These are phyloP conservation scores for Calonectria pauciramosa DNA, from an alignment of 2,329 filamentous ascomycete species.

Conservation along the genomic window DNA sequence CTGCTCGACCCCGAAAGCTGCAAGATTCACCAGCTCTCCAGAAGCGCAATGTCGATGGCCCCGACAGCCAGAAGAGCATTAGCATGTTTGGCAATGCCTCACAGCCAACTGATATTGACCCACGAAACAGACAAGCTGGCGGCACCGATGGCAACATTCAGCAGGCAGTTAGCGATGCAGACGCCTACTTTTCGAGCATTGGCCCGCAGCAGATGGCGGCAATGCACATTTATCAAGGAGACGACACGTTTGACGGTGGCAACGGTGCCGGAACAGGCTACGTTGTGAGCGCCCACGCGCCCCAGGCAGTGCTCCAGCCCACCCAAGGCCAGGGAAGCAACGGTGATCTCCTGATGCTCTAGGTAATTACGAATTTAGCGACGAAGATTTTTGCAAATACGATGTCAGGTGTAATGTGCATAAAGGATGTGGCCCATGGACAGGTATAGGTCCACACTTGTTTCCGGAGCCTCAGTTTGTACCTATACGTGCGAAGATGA, in stretches of 20 bases:
- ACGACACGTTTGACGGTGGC: slow-evolving; percentile 72
- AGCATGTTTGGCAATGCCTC: slow-evolving; percentile 69
- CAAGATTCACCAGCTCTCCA: slow-evolving; percentile 90
- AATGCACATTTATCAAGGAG: slow-evolving; percentile 76
- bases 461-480: neutral
- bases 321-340: slow-evolving; percentile 74
- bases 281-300: slow-evolving; percentile 86
- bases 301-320: slow-evolving; percentile 81
- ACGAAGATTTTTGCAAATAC: slow-evolving; percentile 34
- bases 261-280: slow-evolving; percentile 68
- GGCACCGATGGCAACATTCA: slow-evolving; percentile 65
- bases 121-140: slow-evolving; percentile 52
- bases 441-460: neutral
- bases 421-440: slow-evolving; percentile 9
- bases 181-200: slow-evolving; percentile 89
- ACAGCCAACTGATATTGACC: slow-evolving; percentile 65
- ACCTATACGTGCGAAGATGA: slow-evolving; percentile 6
- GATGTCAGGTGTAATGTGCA: slow-evolving; percentile 8
- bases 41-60: slow-evolving; percentile 72
- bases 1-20: slow-evolving; percentile 83
- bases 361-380: slow-evolving; percentile 43
- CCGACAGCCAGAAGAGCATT: slow-evolving; percentile 71
- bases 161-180: slow-evolving; percentile 85
- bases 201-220: slow-evolving; percentile 80
- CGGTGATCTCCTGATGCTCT: slow-evolving; percentile 79